Percentiles rank a stretch among this genome's conserved stretches.
Evolutionary conservation across 352 stramenopile genomes (phyloP).

Genomic region (Phytopythium aichiense): DNA sequence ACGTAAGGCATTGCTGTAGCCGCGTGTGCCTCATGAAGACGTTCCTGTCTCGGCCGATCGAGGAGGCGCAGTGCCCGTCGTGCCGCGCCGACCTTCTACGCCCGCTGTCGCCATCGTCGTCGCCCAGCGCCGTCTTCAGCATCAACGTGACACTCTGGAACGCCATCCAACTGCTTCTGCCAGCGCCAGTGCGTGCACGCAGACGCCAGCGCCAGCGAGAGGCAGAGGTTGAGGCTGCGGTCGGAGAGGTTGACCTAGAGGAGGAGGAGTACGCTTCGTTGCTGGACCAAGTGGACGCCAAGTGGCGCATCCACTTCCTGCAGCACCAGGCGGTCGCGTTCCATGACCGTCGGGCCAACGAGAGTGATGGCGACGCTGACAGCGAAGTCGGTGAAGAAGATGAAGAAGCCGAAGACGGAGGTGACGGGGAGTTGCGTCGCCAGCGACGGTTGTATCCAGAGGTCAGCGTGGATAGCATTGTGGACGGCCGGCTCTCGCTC

Average conservation of each 20-base stretch:
- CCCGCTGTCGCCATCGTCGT: constrained; percentile 17
- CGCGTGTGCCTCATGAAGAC: constrained; percentile 52
- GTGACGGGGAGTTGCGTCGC: constrained; percentile 12
- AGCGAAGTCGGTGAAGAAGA: constrained; percentile 15
- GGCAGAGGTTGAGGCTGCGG: neutral
- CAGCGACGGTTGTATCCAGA: constrained; percentile 31
- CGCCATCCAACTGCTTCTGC: constrained; percentile 49
- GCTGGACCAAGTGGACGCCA: constrained; percentile 45
- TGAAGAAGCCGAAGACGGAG: constrained; percentile 14
- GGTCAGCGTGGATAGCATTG: constrained; percentile 42
- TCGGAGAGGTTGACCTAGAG: constrained; percentile 17
- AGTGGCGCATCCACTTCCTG: constrained; percentile 52
- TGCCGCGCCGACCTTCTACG: constrained; percentile 39
- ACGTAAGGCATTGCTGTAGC: constrained; percentile 8
- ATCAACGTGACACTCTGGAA: constrained; percentile 78
- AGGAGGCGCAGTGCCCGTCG: constrained; percentile 45
- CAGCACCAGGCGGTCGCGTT: constrained; percentile 22
- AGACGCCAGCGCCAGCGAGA: constrained; percentile 15
- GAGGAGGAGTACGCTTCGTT: constrained; percentile 46
- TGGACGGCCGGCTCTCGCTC: constrained; percentile 47
- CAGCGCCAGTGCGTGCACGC: constrained; percentile 14
- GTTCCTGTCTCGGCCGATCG: constrained; percentile 34
- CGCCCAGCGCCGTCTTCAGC: constrained; percentile 31
- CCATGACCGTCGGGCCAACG: constrained; percentile 19
- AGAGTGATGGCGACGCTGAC: constrained; percentile 7